These are phyloP conservation scores for Boletus pseudo-olivaceus DNA, from an alignment of 768 basidiomycete species.

Conservation along the genomic window DNA sequence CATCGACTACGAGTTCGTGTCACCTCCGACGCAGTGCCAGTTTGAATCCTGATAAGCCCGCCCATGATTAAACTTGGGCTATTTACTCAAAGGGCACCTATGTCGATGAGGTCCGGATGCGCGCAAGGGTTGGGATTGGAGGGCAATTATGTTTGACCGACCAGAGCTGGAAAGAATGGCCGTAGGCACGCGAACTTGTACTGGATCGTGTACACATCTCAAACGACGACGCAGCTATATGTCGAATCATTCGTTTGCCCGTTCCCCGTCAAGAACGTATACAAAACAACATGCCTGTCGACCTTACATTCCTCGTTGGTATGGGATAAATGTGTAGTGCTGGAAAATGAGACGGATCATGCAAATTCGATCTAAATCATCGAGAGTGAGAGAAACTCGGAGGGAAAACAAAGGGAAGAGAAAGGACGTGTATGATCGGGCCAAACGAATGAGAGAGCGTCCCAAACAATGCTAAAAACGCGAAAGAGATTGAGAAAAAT, in stretches of 20 bases:
- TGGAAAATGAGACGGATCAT: neutral
- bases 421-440: neutral
- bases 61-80: neutral
- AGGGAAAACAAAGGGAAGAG: neutral
- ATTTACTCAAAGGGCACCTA: neutral
- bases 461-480: slow-evolving; percentile 6
- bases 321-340: neutral
- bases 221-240: too few relatives aligned
- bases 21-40: neutral
- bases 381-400: neutral
- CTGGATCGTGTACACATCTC: too few relatives aligned
- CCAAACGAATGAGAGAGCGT: neutral
- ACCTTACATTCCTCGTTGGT: slow-evolving; percentile 8
- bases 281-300: neutral
- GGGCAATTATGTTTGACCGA: too few relatives aligned
- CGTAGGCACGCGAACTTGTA: too few relatives aligned
- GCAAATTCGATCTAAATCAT: neutral
- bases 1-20: neutral
- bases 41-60: neutral
- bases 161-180: too few relatives aligned
- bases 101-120: neutral
- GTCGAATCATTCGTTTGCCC: neutral
- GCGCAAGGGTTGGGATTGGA: neutral
- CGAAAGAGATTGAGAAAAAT: too few relatives aligned
- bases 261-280: neutral